These are phyloP conservation scores for Boechera divaricarpa DNA, from an alignment of 345 rosid species.

Conservation along the genomic window DNA sequence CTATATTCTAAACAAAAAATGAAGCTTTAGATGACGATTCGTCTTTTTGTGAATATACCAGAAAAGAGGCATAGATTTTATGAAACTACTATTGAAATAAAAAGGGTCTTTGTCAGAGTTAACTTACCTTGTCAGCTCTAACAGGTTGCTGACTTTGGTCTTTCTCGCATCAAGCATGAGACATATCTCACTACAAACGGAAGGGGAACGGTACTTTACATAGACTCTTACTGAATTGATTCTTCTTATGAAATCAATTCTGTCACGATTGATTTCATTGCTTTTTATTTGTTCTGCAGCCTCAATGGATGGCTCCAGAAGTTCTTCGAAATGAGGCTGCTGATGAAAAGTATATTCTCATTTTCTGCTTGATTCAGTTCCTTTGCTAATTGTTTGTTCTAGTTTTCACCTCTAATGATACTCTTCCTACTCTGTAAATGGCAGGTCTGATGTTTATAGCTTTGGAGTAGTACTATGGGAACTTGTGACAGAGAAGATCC, in stretches of 20 bases:
- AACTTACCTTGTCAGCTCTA: slow-evolving; percentile 29
- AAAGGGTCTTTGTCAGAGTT: slow-evolving; percentile 10
- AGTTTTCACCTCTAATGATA: slow-evolving; percentile 11
- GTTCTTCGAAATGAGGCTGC: slow-evolving; percentile 93
- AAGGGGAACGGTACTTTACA: slow-evolving; percentile 78
- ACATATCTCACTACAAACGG: slow-evolving; percentile 82
- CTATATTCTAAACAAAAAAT: not conserved
- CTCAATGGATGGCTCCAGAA: slow-evolving; percentile 99
- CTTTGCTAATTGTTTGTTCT: slow-evolving; percentile 10
- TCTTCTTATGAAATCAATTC: slow-evolving; percentile 16
- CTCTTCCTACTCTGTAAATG: slow-evolving; percentile 18
- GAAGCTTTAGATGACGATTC: not conserved
- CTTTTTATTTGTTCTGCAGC: slow-evolving; percentile 55
- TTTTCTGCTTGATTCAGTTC: slow-evolving; percentile 25
- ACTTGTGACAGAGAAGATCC: slow-evolving; percentile 92
- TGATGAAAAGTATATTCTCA: slow-evolving; percentile 75
- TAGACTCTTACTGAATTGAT: not conserved
- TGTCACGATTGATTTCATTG: slow-evolving; percentile 16
- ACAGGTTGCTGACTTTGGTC: slow-evolving; percentile 98
- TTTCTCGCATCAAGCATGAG: slow-evolving; percentile 91
- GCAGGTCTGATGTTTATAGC: slow-evolving; percentile 92
- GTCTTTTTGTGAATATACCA: slow-evolving; percentile 19
- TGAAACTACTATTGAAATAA: slow-evolving; percentile 8
- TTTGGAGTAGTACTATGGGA: slow-evolving; percentile 96
- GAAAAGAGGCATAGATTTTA: not conserved